Conservation (phyloP, 768 basidiomycete genomes). For the Suillus variegatus region DNA sequence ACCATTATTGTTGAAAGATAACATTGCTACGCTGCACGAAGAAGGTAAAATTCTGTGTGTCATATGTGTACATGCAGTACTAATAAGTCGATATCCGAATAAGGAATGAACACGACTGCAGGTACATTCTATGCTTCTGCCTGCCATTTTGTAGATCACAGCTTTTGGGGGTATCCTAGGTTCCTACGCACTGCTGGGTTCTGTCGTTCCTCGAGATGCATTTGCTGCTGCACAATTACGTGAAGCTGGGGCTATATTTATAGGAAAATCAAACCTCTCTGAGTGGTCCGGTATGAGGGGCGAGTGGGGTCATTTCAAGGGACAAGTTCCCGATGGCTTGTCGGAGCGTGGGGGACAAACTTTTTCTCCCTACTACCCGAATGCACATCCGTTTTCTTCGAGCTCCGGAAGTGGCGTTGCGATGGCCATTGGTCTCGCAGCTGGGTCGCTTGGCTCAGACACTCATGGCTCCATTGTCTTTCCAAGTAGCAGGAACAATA, state of each 20-base stretch:
- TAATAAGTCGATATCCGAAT: no score
- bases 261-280: conserved; percentile 46
- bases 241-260: conserved; percentile 28
- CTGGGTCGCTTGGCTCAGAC: conserved; percentile 46
- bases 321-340: conserved; percentile 40
- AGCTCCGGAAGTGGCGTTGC: conserved; percentile 45
- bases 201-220: conserved; percentile 30
- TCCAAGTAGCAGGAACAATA: conserved; percentile 42
- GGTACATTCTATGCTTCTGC: conserved; percentile 16
- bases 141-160: no score
- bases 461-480: conserved; percentile 49
- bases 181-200: conserved; percentile 29
- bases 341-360: conserved; percentile 47
- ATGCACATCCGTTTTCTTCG: conserved; percentile 42
- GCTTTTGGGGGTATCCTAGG: conserved; percentile 17
- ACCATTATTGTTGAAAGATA: conserved; percentile 53
- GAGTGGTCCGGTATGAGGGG: conserved; percentile 44
- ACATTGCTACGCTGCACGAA: conserved; percentile 34
- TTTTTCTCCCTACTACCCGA: conserved; percentile 41
- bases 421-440: conserved; percentile 43
- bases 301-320: background rate
- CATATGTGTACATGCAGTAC: background rate
- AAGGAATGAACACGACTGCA: conserved; percentile 42
- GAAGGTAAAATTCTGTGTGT: conserved; percentile 28
- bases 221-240: conserved; percentile 24